Base-by-base conservation (phyloP, 192 early-diverging fungal genomes). In the Paraglomus occultum region DNA sequence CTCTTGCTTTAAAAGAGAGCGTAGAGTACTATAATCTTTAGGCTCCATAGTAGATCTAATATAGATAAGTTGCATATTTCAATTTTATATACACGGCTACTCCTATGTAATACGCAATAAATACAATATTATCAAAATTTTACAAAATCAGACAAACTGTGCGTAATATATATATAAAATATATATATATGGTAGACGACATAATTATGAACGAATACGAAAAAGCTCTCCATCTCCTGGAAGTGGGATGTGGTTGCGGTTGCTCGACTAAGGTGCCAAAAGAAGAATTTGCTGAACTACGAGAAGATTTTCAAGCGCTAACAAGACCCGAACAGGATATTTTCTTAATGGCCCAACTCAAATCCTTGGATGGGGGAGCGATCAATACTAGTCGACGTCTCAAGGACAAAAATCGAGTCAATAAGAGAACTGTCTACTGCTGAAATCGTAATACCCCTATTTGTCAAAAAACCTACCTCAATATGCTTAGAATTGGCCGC, bases 261-360 rank as follows among this genome's bases (percentile, higher is more conserved):
- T n/a, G n/a, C n/a, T n/a, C n/a, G n/a, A n/a, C n/a, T n/a, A n/a
- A n/a, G n/a, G n/a, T n/a, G n/a, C n/a, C n/a, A 57, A 39, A 0
- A n/a, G n/a, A n/a, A n/a, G n/a, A n/a, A n/a, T n/a, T n/a, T n/a
- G n/a, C n/a, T n/a, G n/a, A n/a, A n/a, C n/a, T n/a, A n/a, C n/a
- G n/a, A n/a, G n/a, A n/a, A n/a, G n/a, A n/a, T 47, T 67, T 67
- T 67, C 66, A 67, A 67, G 66, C 6, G 1, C 66, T 67, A 8
- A 46, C 6, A 10, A 67, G 42, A 51, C 47, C 49, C n/a, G 22
- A 67, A 53, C 50, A 67, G 53, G 50, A 67, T 10, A 67, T 67
- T 46, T 67, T 67, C 47, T 53, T 53, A 51, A 67, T 67, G 49
- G 50, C 50, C 48, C 2, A 67, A 11, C 23, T 59, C 8, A 59